Evolutionary conservation across 257 asterid genomes (phyloP), one percentile per base, ranked within the genome.

Genomic region (Haberlea rhodopensis): DNA sequence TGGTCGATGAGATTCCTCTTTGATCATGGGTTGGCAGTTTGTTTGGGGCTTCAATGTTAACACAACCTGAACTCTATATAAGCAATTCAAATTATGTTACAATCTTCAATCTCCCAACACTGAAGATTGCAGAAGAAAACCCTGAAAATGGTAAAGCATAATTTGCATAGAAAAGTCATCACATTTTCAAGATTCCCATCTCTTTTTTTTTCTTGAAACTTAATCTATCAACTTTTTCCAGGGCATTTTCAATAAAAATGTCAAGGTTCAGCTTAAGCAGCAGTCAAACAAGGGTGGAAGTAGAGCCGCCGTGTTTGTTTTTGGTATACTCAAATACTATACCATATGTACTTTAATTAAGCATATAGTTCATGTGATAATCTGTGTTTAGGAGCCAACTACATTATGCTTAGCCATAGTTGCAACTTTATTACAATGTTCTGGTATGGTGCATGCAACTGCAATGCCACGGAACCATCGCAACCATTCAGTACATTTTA

Each of bases 261-360:
- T 58, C 18, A 62, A 62, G 9, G 65, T 25, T 53, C 69, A 61
- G 56, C 37, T 62, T 45, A 72, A 67, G 53, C 73, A 78, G 61
- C 67, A 63, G 22, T 64, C 63, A 24, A 80, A 51, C 58, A 80
- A 62, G 32, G 91, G 88, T 71, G 91, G 88, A 57, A 60, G 21
- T 25, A 76, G 83, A 72, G 86, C 88, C 27, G 24, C 88, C 31
- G 16, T 78, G 22, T 82, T 82, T 53, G 86, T 75, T 51, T 78
- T 73, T 53, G 85, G 90, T 84, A 77, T 34, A 19, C 21, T 0
- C 16, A 28, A 55, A 15, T 60, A 5, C 25, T 1, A 22, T 28
- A 5, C n/a, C 5, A 0, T 31, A 27, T 15, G 48, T 10, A 19
- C 15, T 34, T 5, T 3, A 15, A 60, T 10, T 1, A 21, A 31